Evolutionary conservation across 2,329 filamentous ascomycete species (phyloP), one percentile per base, ranked within the genome.

Genomic region (Aspergillus unguis): DNA sequence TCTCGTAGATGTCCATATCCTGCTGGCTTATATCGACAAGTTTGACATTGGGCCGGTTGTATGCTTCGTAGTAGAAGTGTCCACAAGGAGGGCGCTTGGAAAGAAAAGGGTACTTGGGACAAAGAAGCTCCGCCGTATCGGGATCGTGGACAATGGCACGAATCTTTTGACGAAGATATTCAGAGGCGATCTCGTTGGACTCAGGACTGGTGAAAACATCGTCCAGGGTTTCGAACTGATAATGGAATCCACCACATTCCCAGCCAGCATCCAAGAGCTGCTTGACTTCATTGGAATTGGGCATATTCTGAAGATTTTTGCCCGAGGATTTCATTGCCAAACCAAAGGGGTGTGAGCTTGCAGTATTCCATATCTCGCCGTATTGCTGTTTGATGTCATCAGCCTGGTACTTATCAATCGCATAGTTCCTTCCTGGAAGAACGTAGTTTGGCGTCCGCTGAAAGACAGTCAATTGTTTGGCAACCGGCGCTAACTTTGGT

Each of bases 141-240:
- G 65, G 66, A 44, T 72, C 67, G 33, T 63, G 62, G 27, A 73
- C 64, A 2, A 55, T 64, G 40, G 62, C 44, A 23, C 50, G 10
- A 41, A 71, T 71, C 49, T 69, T 69, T 7, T 62, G 58, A 27
- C 60, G 56, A 59, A 72, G 68, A 58, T 74, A 77, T 45, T 76
- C 73, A 23, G 69, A 69, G 23, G 51, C 66, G n/a, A 44, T 45
- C n/a, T 42, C 27, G 25, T 60, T 60, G 23, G 55, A 31, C 5
- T 58, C 64, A 48, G 32, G 32, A 33, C 11, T 11, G 8, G 11
- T 33, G 32, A 33, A 33, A 7, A 4, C 7, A 33, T 33, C 32
- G 11, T 33, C 32, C 7, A 33, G 11, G 7, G 32, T 33, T 7
- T 11, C 32, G 32, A 33, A 11, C 5, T 33, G 32, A 11, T 8